Evolutionary conservation across 345 rosid genomes (phyloP), one percentile per base, ranked within the genome.

Genomic region (Lepidium sativum): DNA sequence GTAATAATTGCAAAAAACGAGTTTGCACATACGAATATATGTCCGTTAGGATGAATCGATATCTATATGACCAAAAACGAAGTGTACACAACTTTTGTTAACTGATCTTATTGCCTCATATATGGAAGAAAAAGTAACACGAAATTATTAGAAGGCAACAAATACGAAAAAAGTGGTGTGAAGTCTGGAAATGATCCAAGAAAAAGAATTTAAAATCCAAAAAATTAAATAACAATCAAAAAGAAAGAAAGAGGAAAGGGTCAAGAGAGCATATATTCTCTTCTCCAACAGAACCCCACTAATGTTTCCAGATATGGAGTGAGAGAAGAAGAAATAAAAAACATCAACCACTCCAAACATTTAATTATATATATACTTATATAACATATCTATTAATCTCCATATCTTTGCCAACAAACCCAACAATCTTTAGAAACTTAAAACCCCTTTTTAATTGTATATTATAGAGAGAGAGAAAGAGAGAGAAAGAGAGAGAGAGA

Each of bases 191-290:
- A 72, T 57, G 61, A 58, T 65, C 37, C 54, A 49, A 71, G 50
- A 71, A 54, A 54, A 56, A 15, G 38, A 21, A 21, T n/a, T n/a
- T n/a, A n/a, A n/a, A n/a, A n/a, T n/a, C n/a, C n/a, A n/a, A n/a
- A n/a, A n/a, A n/a, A n/a, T n/a, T n/a, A n/a, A n/a, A 43, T 72
- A 79, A 80, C 59, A 63, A 77, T 52, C 51, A 38, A 56, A 58
- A 70, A 74, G 56, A 60, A 54, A 63, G 67, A 60, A 79, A 77
- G 81, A 71, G 76, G 81, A 77, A 74, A 80, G 73, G 71, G 81
- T 50, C 78, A 80, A 80, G 82, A 67, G 77, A 87, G 91, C 87
- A 83, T 83, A 85, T 88, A 88, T 88, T 88, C 95, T 78, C 82
- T 71, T 65, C 68, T 79, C 76, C 78, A 79, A 76, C 80, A 64